Percentiles rank a stretch among this genome's conserved stretches.
Conservation (phyloP, 345 rosid species). For the Hibiscus mutabilis region DNA sequence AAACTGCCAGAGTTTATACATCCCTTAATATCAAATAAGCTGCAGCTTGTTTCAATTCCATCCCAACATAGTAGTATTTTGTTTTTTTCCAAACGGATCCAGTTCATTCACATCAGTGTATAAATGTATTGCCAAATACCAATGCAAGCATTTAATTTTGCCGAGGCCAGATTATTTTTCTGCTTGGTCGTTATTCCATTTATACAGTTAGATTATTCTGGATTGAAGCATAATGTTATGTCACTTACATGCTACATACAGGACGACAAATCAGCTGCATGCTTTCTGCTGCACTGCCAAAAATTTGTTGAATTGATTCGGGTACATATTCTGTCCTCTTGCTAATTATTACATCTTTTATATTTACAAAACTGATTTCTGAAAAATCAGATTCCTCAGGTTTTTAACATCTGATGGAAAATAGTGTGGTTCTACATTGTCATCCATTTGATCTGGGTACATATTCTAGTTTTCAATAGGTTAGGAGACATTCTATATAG, state of each 20-base stretch:
- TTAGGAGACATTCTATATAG: neutral
- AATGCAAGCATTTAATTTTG: neutral
- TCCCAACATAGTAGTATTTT: neutral
- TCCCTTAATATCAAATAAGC: neutral
- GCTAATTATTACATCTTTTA: neutral
- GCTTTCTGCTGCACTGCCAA: slow-evolving; percentile 86
- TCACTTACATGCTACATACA: slow-evolving; percentile 32
- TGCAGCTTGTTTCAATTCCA: neutral
- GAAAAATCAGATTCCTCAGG: neutral
- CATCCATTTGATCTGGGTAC: neutral
- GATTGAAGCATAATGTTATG: slow-evolving; percentile 2
- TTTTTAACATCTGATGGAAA: neutral
- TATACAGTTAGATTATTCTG: neutral
- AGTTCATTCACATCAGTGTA: neutral
- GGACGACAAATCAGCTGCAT: slow-evolving; percentile 82
- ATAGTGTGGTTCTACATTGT: neutral
- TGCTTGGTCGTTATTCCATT: neutral
- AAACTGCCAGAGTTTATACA: neutral
- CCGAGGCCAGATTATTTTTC: neutral
- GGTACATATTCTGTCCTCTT: slow-evolving; percentile 39
- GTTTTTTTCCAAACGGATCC: too few species aligned
- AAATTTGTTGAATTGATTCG: slow-evolving; percentile 84
- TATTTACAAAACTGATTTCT: neutral
- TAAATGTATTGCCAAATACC: neutral
- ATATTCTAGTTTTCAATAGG: neutral